phyloP scores from a whole-genome alignment of 352 stramenopile genomes.

The Globisporangium uncinulatum region DNA sequence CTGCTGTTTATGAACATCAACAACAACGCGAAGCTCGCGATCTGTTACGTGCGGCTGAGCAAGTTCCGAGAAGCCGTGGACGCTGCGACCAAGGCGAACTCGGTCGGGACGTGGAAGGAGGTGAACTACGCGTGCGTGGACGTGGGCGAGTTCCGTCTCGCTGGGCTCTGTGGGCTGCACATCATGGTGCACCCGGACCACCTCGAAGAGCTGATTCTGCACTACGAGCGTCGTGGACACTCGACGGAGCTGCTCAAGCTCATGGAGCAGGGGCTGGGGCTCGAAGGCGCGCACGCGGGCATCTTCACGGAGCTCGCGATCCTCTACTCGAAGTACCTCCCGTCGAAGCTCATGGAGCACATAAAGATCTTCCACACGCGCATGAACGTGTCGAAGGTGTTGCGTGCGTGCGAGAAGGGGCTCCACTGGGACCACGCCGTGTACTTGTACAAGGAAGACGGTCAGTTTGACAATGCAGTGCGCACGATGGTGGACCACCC shows the following conservation, averaged over 20 bases:
- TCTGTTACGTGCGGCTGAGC: conserved; percentile 98
- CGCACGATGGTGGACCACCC: conserved; percentile 99
- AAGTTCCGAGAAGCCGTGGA: conserved; percentile 99
- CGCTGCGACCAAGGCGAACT: conserved; percentile 98
- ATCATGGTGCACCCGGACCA: conserved; percentile 99
- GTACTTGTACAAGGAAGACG: conserved; percentile 99
- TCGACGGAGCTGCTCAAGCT: conserved; percentile 96
- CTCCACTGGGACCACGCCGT: conserved; percentile 98
- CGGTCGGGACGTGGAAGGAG: conserved; percentile 99
- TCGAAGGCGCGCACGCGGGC: conserved; percentile 98
- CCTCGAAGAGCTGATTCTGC: conserved; percentile 98
- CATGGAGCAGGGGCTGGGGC: conserved; percentile 97
- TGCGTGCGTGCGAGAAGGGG: conserved; percentile 97
- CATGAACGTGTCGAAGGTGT: conserved; percentile 98
- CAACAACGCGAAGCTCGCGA: conserved; percentile 99
- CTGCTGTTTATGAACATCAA: conserved; percentile 99
- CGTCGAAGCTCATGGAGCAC: conserved; percentile 99
- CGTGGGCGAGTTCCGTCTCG: conserved; percentile 98
- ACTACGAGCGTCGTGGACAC: conserved; percentile 98
- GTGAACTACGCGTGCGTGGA: conserved; percentile 98
- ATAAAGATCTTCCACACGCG: conserved; percentile 99
- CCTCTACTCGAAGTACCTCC: conserved; percentile 99
- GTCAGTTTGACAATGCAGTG: conserved; percentile 98
- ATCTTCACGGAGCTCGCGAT: conserved; percentile 99
- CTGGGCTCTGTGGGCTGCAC: conserved; percentile 96